Percentiles rank a stretch among this genome's conserved stretches.
These are phyloP conservation scores for Orbilia javanica DNA, from an alignment of 2,329 filamentous ascomycete genomes.

Conservation along the genomic window DNA sequence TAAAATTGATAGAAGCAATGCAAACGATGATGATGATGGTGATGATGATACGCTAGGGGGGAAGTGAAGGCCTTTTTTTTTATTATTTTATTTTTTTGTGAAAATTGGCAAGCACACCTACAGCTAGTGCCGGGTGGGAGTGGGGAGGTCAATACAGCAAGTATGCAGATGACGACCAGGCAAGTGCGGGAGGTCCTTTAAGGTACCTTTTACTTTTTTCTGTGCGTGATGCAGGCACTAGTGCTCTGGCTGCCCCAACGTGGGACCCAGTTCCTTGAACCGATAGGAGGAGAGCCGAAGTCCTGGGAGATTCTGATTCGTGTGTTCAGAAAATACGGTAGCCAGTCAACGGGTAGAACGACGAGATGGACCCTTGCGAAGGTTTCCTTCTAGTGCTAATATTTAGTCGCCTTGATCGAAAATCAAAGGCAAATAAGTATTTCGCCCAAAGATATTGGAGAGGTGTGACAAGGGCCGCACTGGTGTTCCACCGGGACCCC, in stretches of 20 bases:
- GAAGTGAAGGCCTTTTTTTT: slow-evolving; percentile 46
- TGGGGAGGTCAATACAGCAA: slow-evolving; percentile 48
- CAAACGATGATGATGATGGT: slow-evolving; percentile 51
- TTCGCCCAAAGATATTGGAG: slow-evolving; percentile 31
- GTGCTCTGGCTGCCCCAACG: slow-evolving; percentile 51
- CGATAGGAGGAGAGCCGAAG: slow-evolving; percentile 58
- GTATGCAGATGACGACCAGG: slow-evolving; percentile 58
- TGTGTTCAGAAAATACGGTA: slow-evolving; percentile 51
- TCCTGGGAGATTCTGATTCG: slow-evolving; percentile 57
- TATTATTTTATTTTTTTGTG: too few relatives aligned
- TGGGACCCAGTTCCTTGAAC: slow-evolving; percentile 56
- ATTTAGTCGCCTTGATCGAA: slow-evolving; percentile 47
- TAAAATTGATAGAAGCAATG: slow-evolving; percentile 54
- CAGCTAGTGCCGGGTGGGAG: slow-evolving; percentile 52
- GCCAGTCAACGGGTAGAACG: slow-evolving; percentile 50
- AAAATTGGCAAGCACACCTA: slow-evolving; percentile 50
- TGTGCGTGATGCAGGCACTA: slow-evolving; percentile 56
- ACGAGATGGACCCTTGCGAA: slow-evolving; percentile 46
- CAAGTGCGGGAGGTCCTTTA: slow-evolving; percentile 58
- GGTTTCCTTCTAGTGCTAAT: slow-evolving; percentile 48
- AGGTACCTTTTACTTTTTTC: slow-evolving; percentile 57
- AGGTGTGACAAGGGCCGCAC: slow-evolving; percentile 55
- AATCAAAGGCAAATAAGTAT: slow-evolving; percentile 49
- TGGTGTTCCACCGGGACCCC: slow-evolving; percentile 42
- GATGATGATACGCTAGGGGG: slow-evolving; percentile 54